Base-by-base conservation (phyloP, 2,329 filamentous ascomycete species). In the Plenodomus biglobosus region DNA sequence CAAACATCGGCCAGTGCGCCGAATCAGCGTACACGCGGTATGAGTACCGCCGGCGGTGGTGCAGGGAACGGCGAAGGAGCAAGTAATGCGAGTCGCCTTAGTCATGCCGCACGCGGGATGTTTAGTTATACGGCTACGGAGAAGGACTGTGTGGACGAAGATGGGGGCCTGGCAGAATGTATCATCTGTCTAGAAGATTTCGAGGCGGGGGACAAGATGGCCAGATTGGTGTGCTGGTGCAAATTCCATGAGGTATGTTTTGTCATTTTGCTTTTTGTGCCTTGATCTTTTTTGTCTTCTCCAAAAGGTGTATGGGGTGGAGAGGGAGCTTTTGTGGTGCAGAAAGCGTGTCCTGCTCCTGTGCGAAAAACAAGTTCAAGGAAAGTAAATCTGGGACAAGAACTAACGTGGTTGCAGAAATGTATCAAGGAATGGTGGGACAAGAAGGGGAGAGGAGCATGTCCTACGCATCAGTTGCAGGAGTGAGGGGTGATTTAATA, bases 131-230 rank as follows among this genome's bases (percentile, higher is more conserved):
- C 70, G 5, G 83, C 83, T 0, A 85, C 80, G 0, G 83, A 86
- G 65, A 86, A 86, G 62, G 83, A 86, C 53, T 85, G 83, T 56
- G 63, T 80, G 1, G 78, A 78, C 4, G 79, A 82, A 44, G 77
- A 80, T 16, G 75, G 74, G 1, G 68, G 71, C 37, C 57, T 72
- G 42, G 78, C 79, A 36, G 83, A 86, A 60, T 86, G 83, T 54
- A 78, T 82, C 8, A 85, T 86, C 42, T 86, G 83, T 63, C 80
- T 85, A 61, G 82, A 85, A 53, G 83, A 86, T 46, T 85, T 85
- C 61, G 77, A 82, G 56, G 76, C 78, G 10, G 83, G 83, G 0
- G 79, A 82, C 59, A 73, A 78, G 56, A 74, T 86, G 72, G 81
- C 80, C 8, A 73, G 83, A 50, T 69, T 86, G 61, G 81, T 84